phyloP scores from a whole-genome alignment of 129 eudicot genomes.

The Ambrosia artemisiifolia region DNA sequence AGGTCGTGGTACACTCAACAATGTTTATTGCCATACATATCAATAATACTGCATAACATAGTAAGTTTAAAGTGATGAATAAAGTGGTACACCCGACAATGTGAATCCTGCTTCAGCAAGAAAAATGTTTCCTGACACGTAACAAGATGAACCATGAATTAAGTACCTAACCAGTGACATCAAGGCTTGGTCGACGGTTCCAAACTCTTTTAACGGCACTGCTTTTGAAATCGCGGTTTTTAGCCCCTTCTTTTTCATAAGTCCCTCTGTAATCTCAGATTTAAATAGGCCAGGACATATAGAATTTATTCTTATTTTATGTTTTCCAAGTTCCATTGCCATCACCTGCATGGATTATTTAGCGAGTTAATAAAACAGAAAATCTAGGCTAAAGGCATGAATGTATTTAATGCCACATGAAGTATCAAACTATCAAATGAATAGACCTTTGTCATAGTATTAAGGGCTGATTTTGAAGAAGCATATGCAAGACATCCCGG shows the following conservation, averaged over 20 bases:
- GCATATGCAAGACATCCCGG: not conserved
- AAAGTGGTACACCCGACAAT: not conserved
- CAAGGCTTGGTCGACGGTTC: not conserved
- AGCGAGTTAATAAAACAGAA: not conserved
- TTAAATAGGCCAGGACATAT: not conserved
- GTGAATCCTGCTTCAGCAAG: not conserved
- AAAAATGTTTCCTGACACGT: not conserved
- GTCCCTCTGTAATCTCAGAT: not conserved
- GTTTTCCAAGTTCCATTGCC: not conserved
- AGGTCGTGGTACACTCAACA: too few species aligned
- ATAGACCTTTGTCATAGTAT: not conserved
- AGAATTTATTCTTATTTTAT: not conserved
- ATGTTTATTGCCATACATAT: too few species aligned
- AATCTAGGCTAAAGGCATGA: too few species aligned
- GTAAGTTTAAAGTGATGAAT: not conserved
- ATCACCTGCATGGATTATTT: not conserved
- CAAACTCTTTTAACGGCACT: not conserved
- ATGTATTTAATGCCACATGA: too few species aligned
- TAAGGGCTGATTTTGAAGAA: not conserved
- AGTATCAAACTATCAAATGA: too few species aligned
- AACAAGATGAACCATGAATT: not conserved
- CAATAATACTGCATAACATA: too few species aligned
- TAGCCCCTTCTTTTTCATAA: not conserved
- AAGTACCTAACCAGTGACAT: not conserved
- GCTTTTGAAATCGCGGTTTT: too few species aligned